Evolutionary conservation across 768 basidiomycete species (phyloP).

Genomic region (Tubosaeta brunneosetosa): DNA sequence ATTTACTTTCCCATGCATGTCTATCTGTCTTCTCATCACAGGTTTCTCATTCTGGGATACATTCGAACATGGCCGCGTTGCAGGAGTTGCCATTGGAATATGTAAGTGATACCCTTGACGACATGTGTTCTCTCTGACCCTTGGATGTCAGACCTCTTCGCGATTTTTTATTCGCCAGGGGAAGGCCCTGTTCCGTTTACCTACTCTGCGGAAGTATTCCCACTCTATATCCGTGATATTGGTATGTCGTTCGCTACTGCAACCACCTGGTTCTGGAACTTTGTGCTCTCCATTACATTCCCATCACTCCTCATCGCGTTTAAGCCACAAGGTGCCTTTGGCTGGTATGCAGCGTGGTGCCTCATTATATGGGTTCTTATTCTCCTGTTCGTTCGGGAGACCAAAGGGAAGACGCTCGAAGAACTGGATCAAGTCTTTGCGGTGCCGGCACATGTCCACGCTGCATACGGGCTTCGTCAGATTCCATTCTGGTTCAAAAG

Average conservation of each 20-base stretch:
- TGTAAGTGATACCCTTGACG: conserved; percentile 22
- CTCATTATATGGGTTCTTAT: conserved; percentile 52
- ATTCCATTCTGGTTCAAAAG: conserved; percentile 52
- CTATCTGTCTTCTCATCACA: conserved; percentile 66
- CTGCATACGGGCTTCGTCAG: conserved; percentile 53
- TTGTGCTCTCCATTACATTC: conserved; percentile 65
- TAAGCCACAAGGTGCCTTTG: conserved; percentile 67
- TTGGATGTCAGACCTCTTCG: conserved; percentile 39
- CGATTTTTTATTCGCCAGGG: conserved; percentile 73
- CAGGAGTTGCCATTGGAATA: conserved; percentile 48
- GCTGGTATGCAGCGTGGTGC: conserved; percentile 64
- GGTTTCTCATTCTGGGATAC: conserved; percentile 66
- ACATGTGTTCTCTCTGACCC: conserved; percentile 4
- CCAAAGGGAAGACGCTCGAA: conserved; percentile 63
- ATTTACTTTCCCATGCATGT: conserved; percentile 80
- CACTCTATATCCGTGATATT: conserved; percentile 49
- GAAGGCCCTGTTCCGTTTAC: conserved; percentile 90
- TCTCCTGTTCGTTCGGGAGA: conserved; percentile 65
- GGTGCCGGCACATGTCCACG: conserved; percentile 50
- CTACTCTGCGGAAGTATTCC: conserved; percentile 91
- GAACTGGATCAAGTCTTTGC: conserved; percentile 50
- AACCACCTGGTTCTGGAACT: conserved; percentile 58
- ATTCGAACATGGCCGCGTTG: conserved; percentile 34
- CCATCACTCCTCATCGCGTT: conserved; percentile 63
- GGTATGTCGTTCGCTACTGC: conserved; percentile 73